A percentile compares a stretch with the other conserved stretches of the same genome.
Conservation (phyloP, 1,284 basidiomycete species). For the Apiotrichum sp. region DNA sequence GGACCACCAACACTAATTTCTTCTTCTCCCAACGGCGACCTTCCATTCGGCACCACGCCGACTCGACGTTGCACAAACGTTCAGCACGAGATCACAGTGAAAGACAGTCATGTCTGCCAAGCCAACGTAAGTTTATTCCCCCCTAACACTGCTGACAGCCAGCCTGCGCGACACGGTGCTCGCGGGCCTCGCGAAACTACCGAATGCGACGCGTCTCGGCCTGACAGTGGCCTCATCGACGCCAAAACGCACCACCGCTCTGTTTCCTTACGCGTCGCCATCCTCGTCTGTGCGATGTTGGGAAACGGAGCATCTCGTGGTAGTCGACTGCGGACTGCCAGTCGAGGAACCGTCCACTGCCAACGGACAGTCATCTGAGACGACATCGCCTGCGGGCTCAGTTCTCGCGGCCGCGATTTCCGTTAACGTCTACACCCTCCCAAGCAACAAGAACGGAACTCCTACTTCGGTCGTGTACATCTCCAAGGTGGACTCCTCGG, state of each 20-base stretch:
- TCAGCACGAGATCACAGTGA: too few species aligned
- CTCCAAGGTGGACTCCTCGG: slow-evolving; percentile 90
- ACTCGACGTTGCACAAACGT: too few species aligned
- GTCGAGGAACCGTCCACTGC: neutral
- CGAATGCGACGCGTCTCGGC: slow-evolving; percentile 57
- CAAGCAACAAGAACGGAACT: slow-evolving; percentile 27
- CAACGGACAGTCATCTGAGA: too few species aligned
- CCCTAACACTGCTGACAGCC: neutral
- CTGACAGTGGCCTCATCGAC: slow-evolving; percentile 67
- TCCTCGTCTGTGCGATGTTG: slow-evolving; percentile 47
- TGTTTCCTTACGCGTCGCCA: slow-evolving; percentile 65
- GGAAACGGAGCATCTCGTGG: slow-evolving; percentile 56
- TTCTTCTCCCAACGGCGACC: too few species aligned
- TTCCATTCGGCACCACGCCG: too few species aligned
- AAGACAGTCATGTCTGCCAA: too few species aligned
- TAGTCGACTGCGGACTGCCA: slow-evolving; percentile 58
- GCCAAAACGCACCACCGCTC: slow-evolving; percentile 57
- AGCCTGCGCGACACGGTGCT: slow-evolving; percentile 62
- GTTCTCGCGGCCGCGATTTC: slow-evolving; percentile 71
- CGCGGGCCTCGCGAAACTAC: slow-evolving; percentile 50
- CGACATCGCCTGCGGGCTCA: too few species aligned
- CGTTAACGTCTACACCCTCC: slow-evolving; percentile 64
- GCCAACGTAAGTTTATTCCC: too few species aligned
- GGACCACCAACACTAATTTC: too few species aligned
- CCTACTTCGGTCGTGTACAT: slow-evolving; percentile 72